Evolutionary conservation across 768 basidiomycete species (phyloP).

Genomic region (Pleurotus cornucopiae): DNA sequence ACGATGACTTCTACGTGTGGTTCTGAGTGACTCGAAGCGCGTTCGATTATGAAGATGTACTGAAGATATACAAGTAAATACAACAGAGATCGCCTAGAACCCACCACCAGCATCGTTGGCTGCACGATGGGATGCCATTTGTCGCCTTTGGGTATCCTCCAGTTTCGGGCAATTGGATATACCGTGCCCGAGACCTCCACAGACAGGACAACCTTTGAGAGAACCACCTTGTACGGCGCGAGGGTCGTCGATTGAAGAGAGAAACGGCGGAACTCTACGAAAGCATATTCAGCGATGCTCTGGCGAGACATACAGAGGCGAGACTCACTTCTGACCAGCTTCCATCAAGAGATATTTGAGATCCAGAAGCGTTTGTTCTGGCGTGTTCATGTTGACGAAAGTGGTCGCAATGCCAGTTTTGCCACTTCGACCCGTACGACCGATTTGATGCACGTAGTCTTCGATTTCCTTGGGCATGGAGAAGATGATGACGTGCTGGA

Average conservation of each 20-base stretch:
- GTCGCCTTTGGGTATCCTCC: constrained; percentile 87
- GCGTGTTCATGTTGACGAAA: constrained; percentile 97
- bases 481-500: constrained; percentile 98
- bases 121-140: constrained; percentile 83
- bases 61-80: background rate
- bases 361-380: constrained; percentile 94
- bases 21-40: background rate
- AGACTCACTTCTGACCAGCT: constrained; percentile 89
- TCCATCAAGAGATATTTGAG: constrained; percentile 96
- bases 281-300: constrained; percentile 8
- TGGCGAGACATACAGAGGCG: background rate
- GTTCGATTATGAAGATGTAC: background rate
- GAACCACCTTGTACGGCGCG: constrained; percentile 73
- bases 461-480: constrained; percentile 99
- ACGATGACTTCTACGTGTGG: too few species aligned
- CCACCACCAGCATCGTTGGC: constrained; percentile 61
- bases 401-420: constrained; percentile 99
- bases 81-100: constrained; percentile 18
- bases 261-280: constrained; percentile 86
- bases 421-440: constrained; percentile 94
- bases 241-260: constrained; percentile 87
- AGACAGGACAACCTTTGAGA: constrained; percentile 89
- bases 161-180: constrained; percentile 96
- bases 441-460: constrained; percentile 99
- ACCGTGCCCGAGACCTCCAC: constrained; percentile 95